Base-by-base conservation (phyloP, 768 basidiomycete species). In the Naganishia onofrii region DNA sequence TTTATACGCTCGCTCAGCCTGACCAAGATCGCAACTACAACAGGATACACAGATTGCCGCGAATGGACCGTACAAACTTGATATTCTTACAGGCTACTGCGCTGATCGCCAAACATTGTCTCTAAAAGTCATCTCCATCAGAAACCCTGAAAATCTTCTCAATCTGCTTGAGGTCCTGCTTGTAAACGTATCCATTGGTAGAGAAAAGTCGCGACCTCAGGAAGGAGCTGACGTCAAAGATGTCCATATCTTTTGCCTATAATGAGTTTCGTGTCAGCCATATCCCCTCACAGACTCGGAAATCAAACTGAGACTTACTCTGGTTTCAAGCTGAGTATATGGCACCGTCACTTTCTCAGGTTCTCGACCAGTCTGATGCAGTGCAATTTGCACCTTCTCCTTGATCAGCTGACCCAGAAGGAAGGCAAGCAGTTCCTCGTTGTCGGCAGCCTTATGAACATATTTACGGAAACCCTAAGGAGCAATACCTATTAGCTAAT, bases 231-330 rank as follows among this genome's bases (percentile, higher is more conserved):
- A 89, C 86, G 77, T 97, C 94, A 77, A 89, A 97, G 60, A 98
- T 97, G 73, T 99, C 96, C 74, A 96, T 89, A 60, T 97, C 96
- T 78, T 95, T 96, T 10, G 93, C 92, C 93, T 95, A 74, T 48
- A 15, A 28, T 42, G 19, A 26, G 15, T 23, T 21, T 3, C 3
- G 42, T 5, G 12, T 34, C 19, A 23, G 46, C 4, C 17, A 34
- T 42, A 12, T 8, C 21, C n/a, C n/a, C n/a, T n/a, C 17, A 9
- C 13, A 21, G 9, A 31, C 53, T 26, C n/a, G 7, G 19, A 34
- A 8, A 29, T 63, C 64, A 31, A 26, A 6, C 7, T 36, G 26
- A 21, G 21, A 83, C 89, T 76, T 76, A 93, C 95, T 79, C 92
- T 85, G 72, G 90, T 89, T 75, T 97, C 92, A 21, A 99, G 86